Evolutionary conservation across 75 land plant genomes (phyloP).

Genomic region (Isoetes taiwanensis): DNA sequence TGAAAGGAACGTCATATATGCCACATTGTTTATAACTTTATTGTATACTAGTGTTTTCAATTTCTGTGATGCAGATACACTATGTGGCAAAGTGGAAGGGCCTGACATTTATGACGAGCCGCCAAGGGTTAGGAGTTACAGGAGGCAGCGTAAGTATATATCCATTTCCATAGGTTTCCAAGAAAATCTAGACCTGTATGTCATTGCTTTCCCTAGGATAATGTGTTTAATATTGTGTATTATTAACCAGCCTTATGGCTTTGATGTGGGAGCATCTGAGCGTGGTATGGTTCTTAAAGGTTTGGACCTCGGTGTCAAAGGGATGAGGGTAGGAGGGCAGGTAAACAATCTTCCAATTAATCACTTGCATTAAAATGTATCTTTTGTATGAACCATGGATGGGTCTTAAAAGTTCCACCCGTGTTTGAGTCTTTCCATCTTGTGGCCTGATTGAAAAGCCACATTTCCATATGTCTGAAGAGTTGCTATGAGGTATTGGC

Average conservation of each 20-base stretch:
- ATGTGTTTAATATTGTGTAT: not conserved
- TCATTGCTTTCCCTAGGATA: not conserved
- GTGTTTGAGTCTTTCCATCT: too few species aligned
- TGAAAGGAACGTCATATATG: too few species aligned
- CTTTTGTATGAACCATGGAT: not conserved
- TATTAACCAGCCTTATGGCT: constrained; percentile 82
- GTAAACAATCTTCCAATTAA: constrained; percentile 19
- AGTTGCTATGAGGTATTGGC: too few species aligned
- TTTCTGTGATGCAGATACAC: constrained; percentile 66
- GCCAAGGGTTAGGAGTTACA: constrained; percentile 87
- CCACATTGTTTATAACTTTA: too few species aligned
- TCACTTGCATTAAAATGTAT: too few species aligned
- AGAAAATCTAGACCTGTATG: not conserved
- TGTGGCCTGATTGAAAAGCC: too few species aligned
- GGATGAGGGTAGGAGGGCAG: constrained; percentile 96
- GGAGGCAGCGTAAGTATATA: constrained; percentile 75
- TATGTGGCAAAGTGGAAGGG: constrained; percentile 94
- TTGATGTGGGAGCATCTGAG: constrained; percentile 92
- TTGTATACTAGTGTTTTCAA: too few species aligned
- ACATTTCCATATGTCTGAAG: too few species aligned
- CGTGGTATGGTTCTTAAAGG: constrained; percentile 73
- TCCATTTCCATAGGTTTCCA: not conserved
- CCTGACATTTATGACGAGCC: constrained; percentile 86
- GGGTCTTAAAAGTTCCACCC: too few species aligned
- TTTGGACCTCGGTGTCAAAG: constrained; percentile 81